Percentiles rank a stretch among this genome's conserved stretches.
These are phyloP conservation scores for Acanthamoeba triangularis DNA, from an alignment of 208 protist genomes.

Conservation along the genomic window DNA sequence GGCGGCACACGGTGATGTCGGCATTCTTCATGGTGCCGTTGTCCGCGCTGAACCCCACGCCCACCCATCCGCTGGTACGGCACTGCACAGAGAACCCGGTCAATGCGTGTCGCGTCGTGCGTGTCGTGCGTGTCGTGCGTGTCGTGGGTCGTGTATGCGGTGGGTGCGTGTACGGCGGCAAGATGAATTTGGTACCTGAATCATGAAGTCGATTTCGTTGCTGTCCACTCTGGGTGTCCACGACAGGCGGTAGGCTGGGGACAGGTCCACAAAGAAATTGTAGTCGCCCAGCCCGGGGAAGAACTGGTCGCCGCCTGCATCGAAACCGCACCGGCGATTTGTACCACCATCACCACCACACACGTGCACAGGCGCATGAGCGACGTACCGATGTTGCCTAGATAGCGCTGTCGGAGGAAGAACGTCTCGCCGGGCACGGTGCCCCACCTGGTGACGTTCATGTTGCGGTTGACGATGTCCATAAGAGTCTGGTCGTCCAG, in stretches of 20 bases:
- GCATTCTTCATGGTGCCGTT: conserved; percentile 47
- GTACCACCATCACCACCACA: neutral
- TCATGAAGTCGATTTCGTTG: conserved; percentile 31
- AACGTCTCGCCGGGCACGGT: neutral
- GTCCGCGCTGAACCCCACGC: conserved; percentile 18
- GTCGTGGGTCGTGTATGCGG: too few relatives aligned
- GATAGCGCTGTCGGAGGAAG: conserved; percentile 1
- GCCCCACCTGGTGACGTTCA: conserved; percentile 16
- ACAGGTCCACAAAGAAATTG: conserved; percentile 55
- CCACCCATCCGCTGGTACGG: conserved; percentile 68
- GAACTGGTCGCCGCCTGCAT: conserved; percentile 3
- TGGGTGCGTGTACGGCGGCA: too few relatives aligned
- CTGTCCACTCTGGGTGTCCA: neutral
- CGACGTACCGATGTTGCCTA: neutral
- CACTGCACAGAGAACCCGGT: neutral
- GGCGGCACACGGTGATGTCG: conserved; percentile 26
- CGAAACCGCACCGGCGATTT: too few relatives aligned
- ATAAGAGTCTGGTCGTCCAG: neutral
- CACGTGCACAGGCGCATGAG: neutral
- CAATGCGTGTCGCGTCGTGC: neutral
- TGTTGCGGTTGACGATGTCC: conserved; percentile 49
- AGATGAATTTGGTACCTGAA: neutral
- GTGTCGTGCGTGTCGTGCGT: neutral
- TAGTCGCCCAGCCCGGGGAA: conserved; percentile 28
- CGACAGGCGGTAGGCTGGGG: conserved; percentile 63